These are phyloP conservation scores for Xerocomellus chrysenteron DNA, from an alignment of 768 basidiomycete species.

Conservation along the genomic window DNA sequence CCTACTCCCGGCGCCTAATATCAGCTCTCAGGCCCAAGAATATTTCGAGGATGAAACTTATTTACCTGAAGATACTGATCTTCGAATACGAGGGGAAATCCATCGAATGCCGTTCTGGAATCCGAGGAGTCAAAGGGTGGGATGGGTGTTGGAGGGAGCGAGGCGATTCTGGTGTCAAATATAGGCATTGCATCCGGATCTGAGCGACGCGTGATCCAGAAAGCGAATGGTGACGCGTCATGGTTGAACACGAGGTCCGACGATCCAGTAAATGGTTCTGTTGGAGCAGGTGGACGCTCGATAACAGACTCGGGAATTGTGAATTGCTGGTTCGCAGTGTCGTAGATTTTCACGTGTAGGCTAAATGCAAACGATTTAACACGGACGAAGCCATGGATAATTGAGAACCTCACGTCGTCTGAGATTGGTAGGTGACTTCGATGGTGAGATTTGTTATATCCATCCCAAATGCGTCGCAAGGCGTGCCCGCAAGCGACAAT, in stretches of 20 bases:
- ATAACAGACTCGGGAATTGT: conserved; percentile 59
- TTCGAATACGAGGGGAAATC: conserved; percentile 73
- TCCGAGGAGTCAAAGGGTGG: conserved; percentile 52
- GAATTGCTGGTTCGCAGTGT: conserved; percentile 61
- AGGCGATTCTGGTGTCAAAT: conserved; percentile 68
- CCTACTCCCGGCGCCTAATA: conserved; percentile 29
- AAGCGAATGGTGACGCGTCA: conserved; percentile 63
- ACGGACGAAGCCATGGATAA: not conserved
- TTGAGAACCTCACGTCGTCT: conserved; percentile 39
- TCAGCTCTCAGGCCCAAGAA: not conserved
- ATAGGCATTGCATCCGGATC: conserved; percentile 53
- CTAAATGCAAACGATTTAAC: conserved; percentile 32
- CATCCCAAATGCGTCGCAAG: conserved; percentile 65
- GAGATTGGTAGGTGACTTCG: conserved; percentile 63
- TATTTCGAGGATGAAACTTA: not conserved
- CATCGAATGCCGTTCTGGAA: conserved; percentile 55
- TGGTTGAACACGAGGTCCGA: conserved; percentile 75
- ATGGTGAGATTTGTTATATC: conserved; percentile 62
- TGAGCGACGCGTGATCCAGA: conserved; percentile 75
- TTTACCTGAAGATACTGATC: conserved; percentile 73
- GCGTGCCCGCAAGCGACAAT: conserved; percentile 50
- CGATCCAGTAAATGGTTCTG: conserved; percentile 32
- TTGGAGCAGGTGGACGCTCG: conserved; percentile 40
- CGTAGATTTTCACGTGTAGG: conserved; percentile 67
- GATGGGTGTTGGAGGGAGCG: conserved; percentile 60